phyloP scores from a whole-genome alignment of 345 rosid species.

The Combretum micranthum region DNA sequence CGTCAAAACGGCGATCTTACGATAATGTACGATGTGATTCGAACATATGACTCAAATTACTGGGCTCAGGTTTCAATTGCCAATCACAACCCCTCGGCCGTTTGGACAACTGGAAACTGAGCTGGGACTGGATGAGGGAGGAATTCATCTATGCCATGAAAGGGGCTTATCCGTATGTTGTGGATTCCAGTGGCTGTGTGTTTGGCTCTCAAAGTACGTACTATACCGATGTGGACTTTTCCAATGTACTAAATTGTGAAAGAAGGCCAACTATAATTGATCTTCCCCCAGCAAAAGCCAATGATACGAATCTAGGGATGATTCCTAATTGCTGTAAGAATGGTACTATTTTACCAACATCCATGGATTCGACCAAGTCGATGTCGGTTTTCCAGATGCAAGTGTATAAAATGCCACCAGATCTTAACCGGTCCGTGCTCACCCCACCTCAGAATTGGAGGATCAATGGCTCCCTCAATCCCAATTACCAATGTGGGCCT shows the following conservation, averaged over 20 bases:
- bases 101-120: slow-evolving; percentile 85
- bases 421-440: slow-evolving; percentile 57
- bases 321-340: slow-evolving; percentile 77
- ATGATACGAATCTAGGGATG: slow-evolving; percentile 61
- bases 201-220: slow-evolving; percentile 56
- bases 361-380: slow-evolving; percentile 75
- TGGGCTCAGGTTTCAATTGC: slow-evolving; percentile 68
- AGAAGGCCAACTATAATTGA: slow-evolving; percentile 76
- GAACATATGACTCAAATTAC: slow-evolving; percentile 70
- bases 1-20: slow-evolving; percentile 83
- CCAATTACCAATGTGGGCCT: slow-evolving; percentile 74
- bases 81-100: slow-evolving; percentile 83
- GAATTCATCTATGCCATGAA: slow-evolving; percentile 77
- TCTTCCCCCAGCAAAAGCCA: slow-evolving; percentile 70
- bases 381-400: slow-evolving; percentile 72
- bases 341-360: slow-evolving; percentile 70
- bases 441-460: slow-evolving; percentile 83
- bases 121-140: slow-evolving; percentile 88
- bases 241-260: slow-evolving; percentile 66
- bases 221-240: slow-evolving; percentile 50
- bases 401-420: slow-evolving; percentile 86
- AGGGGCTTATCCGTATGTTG: slow-evolving; percentile 75
- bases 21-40: slow-evolving; percentile 78
- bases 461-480: slow-evolving; percentile 72
- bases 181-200: slow-evolving; percentile 70